Evolutionary conservation across 352 stramenopile species (phyloP), one percentile per base, ranked within the genome.

Genomic region (Phytopythium ostracodes): DNA sequence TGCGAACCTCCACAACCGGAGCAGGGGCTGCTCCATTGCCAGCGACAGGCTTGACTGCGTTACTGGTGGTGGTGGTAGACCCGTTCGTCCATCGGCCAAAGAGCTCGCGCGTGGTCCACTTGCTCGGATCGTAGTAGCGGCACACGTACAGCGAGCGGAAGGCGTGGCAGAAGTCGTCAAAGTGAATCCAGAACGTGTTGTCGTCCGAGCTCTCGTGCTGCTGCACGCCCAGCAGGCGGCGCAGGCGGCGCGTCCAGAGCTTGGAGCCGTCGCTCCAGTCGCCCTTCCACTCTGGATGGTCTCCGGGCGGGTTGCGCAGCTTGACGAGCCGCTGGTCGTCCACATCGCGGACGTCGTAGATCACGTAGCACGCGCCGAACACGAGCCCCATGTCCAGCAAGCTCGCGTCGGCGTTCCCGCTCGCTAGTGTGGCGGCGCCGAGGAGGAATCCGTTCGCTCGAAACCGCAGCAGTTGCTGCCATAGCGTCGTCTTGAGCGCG

Each of bases 171-270:
- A 98, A 98, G 66, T 98, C 93, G 70, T 98, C 89, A 75, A 98
- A 98, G 66, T 85, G 92, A 88, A 98, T 98, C 88, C 88, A 98
- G 70, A 98, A 98, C 46, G 89, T 96, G 64, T 96, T 97, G 69
- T 97, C 89, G 51, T 89, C 80, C 35, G 65, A 76, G 53, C 96
- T 80, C 51, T 94, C 83, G 35, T 70, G 77, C 14, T 83, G 70
- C 3, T 59, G 73, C 64, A 81, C 77, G 6, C 69, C 62, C 20
- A 98, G 71, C 49, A 90, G 84, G 55, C 89, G 86, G 64, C 92
- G 93, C 15, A 97, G 77, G 3, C 89, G 77, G 9, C 88, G 89
- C 63, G 84, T 98, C 94, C 94, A 98, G 33, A 97, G 81, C 46
- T 78, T 73, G 25, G 90, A 98, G 58, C 71, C 68, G 76, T 98